Base-by-base conservation (phyloP, 768 basidiomycete genomes). In the Grammothele lineata region DNA sequence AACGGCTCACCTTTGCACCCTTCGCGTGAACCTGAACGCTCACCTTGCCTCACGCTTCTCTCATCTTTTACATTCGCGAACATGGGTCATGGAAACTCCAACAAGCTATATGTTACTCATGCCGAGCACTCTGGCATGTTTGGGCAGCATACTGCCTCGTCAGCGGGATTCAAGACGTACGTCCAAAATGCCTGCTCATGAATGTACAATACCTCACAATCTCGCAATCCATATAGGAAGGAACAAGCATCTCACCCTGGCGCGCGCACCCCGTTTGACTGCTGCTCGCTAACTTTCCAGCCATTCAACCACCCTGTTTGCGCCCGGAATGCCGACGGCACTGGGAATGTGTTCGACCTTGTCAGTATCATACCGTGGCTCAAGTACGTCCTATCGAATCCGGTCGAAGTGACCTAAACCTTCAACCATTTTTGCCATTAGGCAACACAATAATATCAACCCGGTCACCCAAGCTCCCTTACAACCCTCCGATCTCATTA, bases 301-400 rank as follows among this genome's bases (percentile, higher is more conserved):
- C 89, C 86, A 5, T 96, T 95, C 62, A 72, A 73, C 22, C 84
- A 92, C 57, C 94, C 94, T 1, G 93, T 96, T 11, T 89, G 87
- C 59, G 85, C 89, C 2, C 76, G 87, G 25, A 92, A 93, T 57
- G 63, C 75, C 15, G 89, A 94, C 61, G 83, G 89, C 45, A 87
- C 83, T 5, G 85, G 91, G 27, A 60, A 64, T 48, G 92, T 95
- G 7, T 95, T 92, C 61, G 93, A 95, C 56, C 70, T 96, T 34
- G 76, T 92, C 42, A 94, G 92, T 63, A 94, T 95, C 58, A 85
- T 96, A 38, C 91, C 92, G 24, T 96, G 92, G 85, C 76, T 97
- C 37, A 92, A 95, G 93, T 85, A 61, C 55, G 82, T 72, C 12
- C 19, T 17, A 5, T 36, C n/a, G n/a, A n/a, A n/a, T 25, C 26